phyloP scores from a whole-genome alignment of 257 asterid genomes.

The Jasminum sambac region DNA sequence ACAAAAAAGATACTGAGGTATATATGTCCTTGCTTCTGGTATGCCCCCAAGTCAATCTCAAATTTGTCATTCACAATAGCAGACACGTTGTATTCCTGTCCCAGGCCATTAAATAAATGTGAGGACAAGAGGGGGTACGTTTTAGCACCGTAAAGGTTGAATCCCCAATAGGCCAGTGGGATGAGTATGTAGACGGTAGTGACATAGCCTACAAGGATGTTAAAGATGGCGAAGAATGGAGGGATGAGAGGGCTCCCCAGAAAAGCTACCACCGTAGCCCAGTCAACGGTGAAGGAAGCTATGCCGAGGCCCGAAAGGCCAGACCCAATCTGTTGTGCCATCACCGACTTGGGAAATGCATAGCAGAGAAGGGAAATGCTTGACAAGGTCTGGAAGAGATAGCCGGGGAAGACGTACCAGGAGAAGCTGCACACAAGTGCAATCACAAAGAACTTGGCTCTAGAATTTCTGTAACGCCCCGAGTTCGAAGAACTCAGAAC shows the following conservation, averaged over 20 bases:
- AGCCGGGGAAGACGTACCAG: slow-evolving; percentile 61
- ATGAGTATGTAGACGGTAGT: slow-evolving; percentile 37
- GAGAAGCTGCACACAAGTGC: slow-evolving; percentile 55
- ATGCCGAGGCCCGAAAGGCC: slow-evolving; percentile 71
- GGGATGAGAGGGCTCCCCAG: slow-evolving; percentile 61
- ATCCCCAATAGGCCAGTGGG: slow-evolving; percentile 63
- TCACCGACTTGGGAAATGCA: slow-evolving; percentile 47
- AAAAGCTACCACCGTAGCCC: slow-evolving; percentile 55
- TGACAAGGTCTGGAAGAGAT: slow-evolving; percentile 42
- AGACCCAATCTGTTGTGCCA: slow-evolving; percentile 65
- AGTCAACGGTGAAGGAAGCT: slow-evolving; percentile 57
- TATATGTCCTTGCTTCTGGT: slow-evolving; percentile 43
- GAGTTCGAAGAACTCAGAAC: too few species aligned
- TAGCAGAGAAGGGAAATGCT: slow-evolving; percentile 53
- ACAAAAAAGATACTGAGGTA: slow-evolving; percentile 55
- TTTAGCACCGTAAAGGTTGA: slow-evolving; percentile 53
- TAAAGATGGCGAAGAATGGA: slow-evolving; percentile 66
- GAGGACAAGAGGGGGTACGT: slow-evolving; percentile 60
- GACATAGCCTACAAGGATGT: slow-evolving; percentile 51
- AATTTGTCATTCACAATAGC: slow-evolving; percentile 59
- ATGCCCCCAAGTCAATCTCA: slow-evolving; percentile 49
- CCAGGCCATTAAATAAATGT: slow-evolving; percentile 32
- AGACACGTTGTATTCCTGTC: slow-evolving; percentile 45
- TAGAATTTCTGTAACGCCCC: slow-evolving; percentile 38
- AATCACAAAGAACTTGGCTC: slow-evolving; percentile 58